Evolutionary conservation across 2,329 filamentous ascomycete genomes (phyloP), one percentile per base, ranked within the genome.

Genomic region (Penicillium sp.): DNA sequence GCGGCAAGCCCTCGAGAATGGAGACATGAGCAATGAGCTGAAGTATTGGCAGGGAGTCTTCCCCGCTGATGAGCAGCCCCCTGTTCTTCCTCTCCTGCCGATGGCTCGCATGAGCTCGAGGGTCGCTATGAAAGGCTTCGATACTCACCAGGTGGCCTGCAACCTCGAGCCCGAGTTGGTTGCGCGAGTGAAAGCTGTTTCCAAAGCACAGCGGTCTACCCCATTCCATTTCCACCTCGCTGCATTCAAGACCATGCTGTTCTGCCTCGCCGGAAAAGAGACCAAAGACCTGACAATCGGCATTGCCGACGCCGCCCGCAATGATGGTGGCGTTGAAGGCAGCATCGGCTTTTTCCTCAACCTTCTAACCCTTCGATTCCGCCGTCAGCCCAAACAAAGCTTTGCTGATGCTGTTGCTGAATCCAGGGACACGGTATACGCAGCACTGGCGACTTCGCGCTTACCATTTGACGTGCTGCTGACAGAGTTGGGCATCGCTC

Each of bases 271-370:
- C 0, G 60, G 64, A 1, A n/a, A n/a, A n/a, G n/a, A n/a, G n/a
- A 51, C 45, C 0, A 58, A 68, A 0, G 70, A 77, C 16, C 18
- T 78, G 9, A 69, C 61, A 43, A 74, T 79, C 44, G 76, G 76
- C n/a, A 63, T 79, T 13, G 70, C 70, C 2, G 74, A 78, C 53
- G 72, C 69, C 1, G 67, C 65, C 34, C 68, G 77, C 9, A 55
- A 39, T 6, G 70, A 75, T 40, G 39, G 50, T 4, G 50, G 57
- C 7, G 32, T 67, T 1, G 35, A 52, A 7, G 45, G 63, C 2
- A 73, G 52, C 18, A 62, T 78, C 34, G 76, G 76, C 1, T 59
- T 70, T 45, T 75, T 72, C 55, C 46, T 77, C 6, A 76, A 78
- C 45, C 36, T 77, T 3, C 60, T 80, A 0, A 68, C 76, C 1